Base-by-base conservation (phyloP, 2,329 filamentous ascomycete species). In the Ceratocystis alfenasii region DNA sequence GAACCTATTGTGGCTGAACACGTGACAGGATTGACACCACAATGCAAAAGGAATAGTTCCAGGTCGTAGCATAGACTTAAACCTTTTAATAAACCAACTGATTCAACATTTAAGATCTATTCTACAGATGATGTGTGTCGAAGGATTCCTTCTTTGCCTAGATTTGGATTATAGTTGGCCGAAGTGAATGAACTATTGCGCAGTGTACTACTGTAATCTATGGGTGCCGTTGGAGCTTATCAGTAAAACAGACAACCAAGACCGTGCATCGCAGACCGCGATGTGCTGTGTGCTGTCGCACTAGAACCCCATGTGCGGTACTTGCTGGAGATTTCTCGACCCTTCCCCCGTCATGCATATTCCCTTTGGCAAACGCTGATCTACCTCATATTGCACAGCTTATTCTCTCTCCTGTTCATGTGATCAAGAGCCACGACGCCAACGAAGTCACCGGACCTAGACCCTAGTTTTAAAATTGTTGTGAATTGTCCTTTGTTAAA, bases 381-480 rank as follows among this genome's bases (percentile, higher is more conserved):
- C 46, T 64, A 10, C 3, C 3, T 41, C 46, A 36, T 22, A 5
- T 7, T 36, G 50, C 1, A 28, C 48, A 53, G 20, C 25, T 53
- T 12, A 20, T 25, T 53, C 33, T 46, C 45, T 53, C 30, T 15
- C 28, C 46, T 36, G 30, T 20, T 36, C 46, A 50, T 50, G n/a
- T 64, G 28, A 36, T 41, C 17, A 41, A 25, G 15, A 53, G 22
- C 20, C 45, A 3, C n/a, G 15, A 30, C 12, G 17, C 46, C 46
- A 30, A 30, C 22, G 25, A 20, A 25, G 25, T 59, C 28, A 59
- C 53, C 53, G 53, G 53, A 59, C 36, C 28, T 59, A 59, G 53
- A 59, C 53, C 28, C 53, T n/a, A 59, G 53, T 30, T 64, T 8
- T 41, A 28, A 50, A 63, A 22, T 41, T n/a, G n/a, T n/a, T n/a